A percentile compares a stretch with the other conserved stretches of the same genome.
Conservation (phyloP, 495 filamentous ascomycete genomes). For the Arthonia radiata region DNA sequence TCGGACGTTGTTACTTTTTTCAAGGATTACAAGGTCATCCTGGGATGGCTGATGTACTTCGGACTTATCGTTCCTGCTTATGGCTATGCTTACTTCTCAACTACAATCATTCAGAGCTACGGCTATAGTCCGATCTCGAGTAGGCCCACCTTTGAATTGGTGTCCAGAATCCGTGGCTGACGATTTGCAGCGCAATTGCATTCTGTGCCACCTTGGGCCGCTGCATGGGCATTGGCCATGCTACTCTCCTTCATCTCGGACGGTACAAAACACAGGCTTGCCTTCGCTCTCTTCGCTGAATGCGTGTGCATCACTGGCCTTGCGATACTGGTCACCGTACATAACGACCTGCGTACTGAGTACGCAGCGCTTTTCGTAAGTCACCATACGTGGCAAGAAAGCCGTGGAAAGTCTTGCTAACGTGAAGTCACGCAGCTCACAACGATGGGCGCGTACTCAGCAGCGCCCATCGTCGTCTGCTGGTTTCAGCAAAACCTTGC, state of each 20-base stretch:
- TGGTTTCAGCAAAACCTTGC: constrained; percentile 14
- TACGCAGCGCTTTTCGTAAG: constrained; percentile 6
- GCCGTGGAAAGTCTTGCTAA: too few species aligned
- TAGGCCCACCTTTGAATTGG: too few species aligned
- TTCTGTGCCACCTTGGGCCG: constrained; percentile 20
- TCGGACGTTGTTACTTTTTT: constrained; percentile 20
- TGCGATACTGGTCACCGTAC: constrained; percentile 7
- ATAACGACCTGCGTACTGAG: constrained; percentile 5
- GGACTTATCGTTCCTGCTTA: constrained; percentile 76
- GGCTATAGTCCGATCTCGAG: constrained; percentile 20
- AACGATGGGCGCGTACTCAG: constrained; percentile 10
- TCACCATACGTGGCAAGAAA: too few species aligned
- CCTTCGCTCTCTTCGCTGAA: constrained; percentile 43
- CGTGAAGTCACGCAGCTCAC: too few species aligned
- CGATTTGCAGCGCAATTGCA: constrained; percentile 36
- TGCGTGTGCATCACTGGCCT: constrained; percentile 43
- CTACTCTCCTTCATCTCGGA: constrained; percentile 47
- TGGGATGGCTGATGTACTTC: constrained; percentile 55
- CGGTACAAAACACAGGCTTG: constrained; percentile 38
- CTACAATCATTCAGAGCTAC: constrained; percentile 18
- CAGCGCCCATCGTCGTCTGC: constrained; percentile 12
- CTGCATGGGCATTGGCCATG: constrained; percentile 23
- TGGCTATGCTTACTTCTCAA: constrained; percentile 21
- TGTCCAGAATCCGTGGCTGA: too few species aligned
- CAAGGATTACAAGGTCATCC: constrained; percentile 7